Evolutionary conservation across 2,329 filamentous ascomycete species (phyloP), one percentile per base, ranked within the genome.

Genomic region (Byssoonygena ceratinophila): DNA sequence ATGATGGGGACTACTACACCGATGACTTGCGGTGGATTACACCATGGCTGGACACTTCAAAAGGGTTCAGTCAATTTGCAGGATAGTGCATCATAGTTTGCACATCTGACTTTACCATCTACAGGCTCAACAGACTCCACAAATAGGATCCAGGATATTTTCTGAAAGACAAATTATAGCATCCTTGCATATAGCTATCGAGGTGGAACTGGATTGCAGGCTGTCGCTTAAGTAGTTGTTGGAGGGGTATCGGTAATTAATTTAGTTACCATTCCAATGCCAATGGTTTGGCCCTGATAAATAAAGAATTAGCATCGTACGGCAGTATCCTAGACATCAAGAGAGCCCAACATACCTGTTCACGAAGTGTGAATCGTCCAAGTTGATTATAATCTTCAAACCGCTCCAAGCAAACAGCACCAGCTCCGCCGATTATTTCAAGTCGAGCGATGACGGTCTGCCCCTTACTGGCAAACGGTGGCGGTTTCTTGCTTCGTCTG

Each of bases 201-300:
- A 18, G 9, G 22, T 6, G 7, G 29, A 18, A 40, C 18, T 16
- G 23, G 11, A 37, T 22, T 12, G 14, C 29, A 44, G 14, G n/a
- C n/a, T n/a, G n/a, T n/a, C n/a, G n/a, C 23, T 45, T 45, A 51
- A 51, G 49, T n/a, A 36, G 27, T 29, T 5, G 5, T 29, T 9
- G 49, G 7, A 48, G 54, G 37, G 44, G 39, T 47, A 45, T 76
- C 71, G 3, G 71, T 74, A 60, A 86, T 81, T 56, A 98, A 79
- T 78, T 90, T 96, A 55, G 88, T 96, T 69, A 98, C 94, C 80
- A 98, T 98, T 65, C 92, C 92, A 74, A 98, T 98, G 53, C 92
- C 92, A 74, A 98, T 96, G 0, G 92, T 98, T 85, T 97, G 91
- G 63, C 92, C 92, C 83, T 97, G 65, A 51, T 66, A 60, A 48